Conservation (phyloP, 306 rosid genomes). For the Senna tora region DNA sequence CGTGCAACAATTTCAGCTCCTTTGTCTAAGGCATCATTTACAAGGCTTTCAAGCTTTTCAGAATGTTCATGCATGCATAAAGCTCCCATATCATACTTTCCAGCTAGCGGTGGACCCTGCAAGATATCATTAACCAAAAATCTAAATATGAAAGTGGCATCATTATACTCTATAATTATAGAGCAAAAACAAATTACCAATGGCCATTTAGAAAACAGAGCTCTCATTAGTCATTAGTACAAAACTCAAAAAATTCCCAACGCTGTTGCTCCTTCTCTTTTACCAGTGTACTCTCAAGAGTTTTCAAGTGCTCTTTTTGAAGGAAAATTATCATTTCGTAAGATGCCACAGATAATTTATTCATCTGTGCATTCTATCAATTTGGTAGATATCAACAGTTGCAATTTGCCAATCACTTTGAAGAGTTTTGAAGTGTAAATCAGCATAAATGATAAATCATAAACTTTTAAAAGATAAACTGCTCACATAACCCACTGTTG, state of each 20-base stretch:
- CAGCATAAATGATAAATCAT: neutral
- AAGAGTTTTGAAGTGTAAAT: neutral
- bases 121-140: constrained; percentile 38
- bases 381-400: neutral
- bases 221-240: constrained; percentile 4
- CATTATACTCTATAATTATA: neutral
- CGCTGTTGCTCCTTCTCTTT: neutral
- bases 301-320: neutral
- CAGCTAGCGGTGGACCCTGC: constrained; percentile 89
- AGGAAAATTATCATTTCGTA: constrained; percentile 13
- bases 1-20: constrained; percentile 92
- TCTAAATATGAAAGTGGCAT: constrained; percentile 1
- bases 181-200: constrained; percentile 4
- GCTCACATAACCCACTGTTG: neutral
- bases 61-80: constrained; percentile 94
- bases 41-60: constrained; percentile 86
- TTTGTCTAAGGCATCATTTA: constrained; percentile 82
- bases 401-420: constrained; percentile 7
- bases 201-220: neutral
- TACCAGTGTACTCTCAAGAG: neutral
- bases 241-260: constrained; percentile 12
- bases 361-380: constrained; percentile 1
- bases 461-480: neutral
- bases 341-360: constrained; percentile 12
- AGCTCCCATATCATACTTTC: constrained; percentile 95